Conservation (phyloP, 2,329 filamentous ascomycete species). For the Drechslerella dactyloides region DNA sequence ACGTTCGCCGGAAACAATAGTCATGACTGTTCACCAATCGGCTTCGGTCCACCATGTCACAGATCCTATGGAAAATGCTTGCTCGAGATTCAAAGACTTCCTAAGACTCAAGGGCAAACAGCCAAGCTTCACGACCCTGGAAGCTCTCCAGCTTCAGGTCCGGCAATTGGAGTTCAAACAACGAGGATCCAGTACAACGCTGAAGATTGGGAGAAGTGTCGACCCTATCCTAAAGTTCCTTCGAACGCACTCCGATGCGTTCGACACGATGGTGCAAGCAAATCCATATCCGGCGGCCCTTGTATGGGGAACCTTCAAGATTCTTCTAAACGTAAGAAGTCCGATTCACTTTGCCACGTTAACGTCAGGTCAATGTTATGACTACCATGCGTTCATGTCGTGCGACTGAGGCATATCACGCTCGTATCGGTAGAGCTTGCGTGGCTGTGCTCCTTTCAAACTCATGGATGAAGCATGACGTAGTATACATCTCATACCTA, state of each 20-base stretch:
- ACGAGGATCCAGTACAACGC: conserved; percentile 6
- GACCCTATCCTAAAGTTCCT: conserved; percentile 25
- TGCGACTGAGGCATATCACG: too few relatives aligned
- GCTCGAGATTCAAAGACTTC: background rate
- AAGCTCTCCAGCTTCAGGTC: conserved; percentile 21
- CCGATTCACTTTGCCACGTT: background rate
- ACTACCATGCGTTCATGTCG: background rate
- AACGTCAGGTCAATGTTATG: background rate
- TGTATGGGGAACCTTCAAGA: conserved; percentile 28
- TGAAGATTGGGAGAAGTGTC: conserved; percentile 19
- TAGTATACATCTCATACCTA: background rate
- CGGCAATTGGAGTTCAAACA: conserved; percentile 7
- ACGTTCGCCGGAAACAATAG: too few relatives aligned
- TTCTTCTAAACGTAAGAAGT: conserved; percentile 32
- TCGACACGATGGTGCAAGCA: conserved; percentile 43
- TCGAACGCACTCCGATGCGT: conserved; percentile 6
- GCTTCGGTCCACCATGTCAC: background rate
- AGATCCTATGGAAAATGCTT: background rate
- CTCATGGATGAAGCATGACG: background rate
- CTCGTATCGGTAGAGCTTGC: background rate
- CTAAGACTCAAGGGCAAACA: background rate
- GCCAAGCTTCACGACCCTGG: conserved; percentile 3
- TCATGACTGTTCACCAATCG: background rate
- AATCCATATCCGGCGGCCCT: conserved; percentile 34
- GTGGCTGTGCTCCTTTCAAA: background rate